A percentile compares a stretch with the other conserved stretches of the same genome.
Conservation (phyloP, 305 asterid species). For the Striga hermonthica region DNA sequence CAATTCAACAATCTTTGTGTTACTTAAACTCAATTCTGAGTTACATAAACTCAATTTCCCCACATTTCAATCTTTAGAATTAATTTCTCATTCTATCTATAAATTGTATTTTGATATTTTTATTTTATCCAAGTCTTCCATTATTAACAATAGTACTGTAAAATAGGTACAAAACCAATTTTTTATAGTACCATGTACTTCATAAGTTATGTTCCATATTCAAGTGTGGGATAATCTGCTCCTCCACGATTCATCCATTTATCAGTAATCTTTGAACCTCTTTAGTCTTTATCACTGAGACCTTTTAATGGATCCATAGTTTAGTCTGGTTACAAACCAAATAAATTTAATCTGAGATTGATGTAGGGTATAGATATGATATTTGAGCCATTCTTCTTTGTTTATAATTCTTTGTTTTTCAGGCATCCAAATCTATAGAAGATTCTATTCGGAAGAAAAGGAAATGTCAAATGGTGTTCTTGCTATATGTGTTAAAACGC, state of each 20-base stretch:
- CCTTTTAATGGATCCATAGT: constrained; percentile 4
- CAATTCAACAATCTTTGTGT: too few species aligned
- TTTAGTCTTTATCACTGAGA: background rate
- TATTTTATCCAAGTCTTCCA: background rate
- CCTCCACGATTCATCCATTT: background rate
- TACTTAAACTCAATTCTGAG: too few species aligned
- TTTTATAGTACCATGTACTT: background rate
- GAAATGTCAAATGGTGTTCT: constrained; percentile 72
- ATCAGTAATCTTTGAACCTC: background rate
- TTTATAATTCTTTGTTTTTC: constrained; percentile 28
- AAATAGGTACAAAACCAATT: too few species aligned
- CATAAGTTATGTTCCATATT: background rate
- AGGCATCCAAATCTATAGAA: constrained; percentile 79
- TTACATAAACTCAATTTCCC: too few species aligned
- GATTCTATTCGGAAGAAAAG: constrained; percentile 75
- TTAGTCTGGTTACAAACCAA: constrained; percentile 1
- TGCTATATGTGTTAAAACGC: constrained; percentile 51
- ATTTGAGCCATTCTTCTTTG: constrained; percentile 24
- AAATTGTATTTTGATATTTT: too few species aligned
- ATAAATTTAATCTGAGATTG: background rate
- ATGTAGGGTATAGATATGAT: constrained; percentile 11
- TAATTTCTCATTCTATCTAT: too few species aligned
- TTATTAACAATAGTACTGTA: background rate
- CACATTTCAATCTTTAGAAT: too few species aligned
- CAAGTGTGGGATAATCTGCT: background rate